Percentiles rank a stretch among this genome's conserved stretches.
Evolutionary conservation across 257 asterid species (phyloP).

Genomic region (Penstemon eatonii): DNA sequence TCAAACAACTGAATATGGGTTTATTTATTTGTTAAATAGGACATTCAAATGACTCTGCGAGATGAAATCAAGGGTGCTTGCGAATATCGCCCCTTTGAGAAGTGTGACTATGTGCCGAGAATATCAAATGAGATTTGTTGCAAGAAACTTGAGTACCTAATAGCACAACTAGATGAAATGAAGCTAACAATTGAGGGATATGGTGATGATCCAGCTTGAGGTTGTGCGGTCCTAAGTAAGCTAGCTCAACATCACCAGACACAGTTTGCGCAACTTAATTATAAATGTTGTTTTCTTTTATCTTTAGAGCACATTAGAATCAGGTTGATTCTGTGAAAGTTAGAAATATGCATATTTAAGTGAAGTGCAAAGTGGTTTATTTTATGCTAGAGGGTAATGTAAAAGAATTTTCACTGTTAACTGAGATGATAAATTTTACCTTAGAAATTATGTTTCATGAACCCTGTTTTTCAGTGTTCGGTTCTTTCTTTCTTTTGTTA

Average conservation of each 20-base stretch:
- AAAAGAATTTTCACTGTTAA: not conserved
- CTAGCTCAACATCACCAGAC: not conserved
- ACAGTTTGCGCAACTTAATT: not conserved
- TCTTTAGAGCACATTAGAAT: not conserved
- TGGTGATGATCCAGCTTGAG: constrained; percentile 32
- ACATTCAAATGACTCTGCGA: constrained; percentile 76
- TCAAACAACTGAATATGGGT: not conserved
- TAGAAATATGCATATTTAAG: constrained; percentile 12
- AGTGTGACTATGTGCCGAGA: constrained; percentile 77
- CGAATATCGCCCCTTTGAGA: constrained; percentile 91
- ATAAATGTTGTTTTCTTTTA: not conserved
- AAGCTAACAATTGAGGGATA: constrained; percentile 58
- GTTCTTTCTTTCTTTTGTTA: not conserved
- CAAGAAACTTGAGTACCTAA: constrained; percentile 75
- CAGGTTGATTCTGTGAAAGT: constrained; percentile 2
- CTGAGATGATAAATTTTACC: constrained; percentile 5
- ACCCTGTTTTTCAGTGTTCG: not conserved
- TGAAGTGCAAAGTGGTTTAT: constrained; percentile 16
- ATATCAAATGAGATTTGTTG: constrained; percentile 85
- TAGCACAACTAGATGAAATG: constrained; percentile 70
- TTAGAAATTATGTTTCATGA: not conserved
- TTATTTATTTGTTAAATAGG: constrained; percentile 44
- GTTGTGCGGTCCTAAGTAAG: constrained; percentile 12
- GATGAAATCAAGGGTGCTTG: constrained; percentile 94
- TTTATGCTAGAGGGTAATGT: not conserved